Conservation (phyloP, 805 yeast species). For the Clavispora asparagi region DNA sequence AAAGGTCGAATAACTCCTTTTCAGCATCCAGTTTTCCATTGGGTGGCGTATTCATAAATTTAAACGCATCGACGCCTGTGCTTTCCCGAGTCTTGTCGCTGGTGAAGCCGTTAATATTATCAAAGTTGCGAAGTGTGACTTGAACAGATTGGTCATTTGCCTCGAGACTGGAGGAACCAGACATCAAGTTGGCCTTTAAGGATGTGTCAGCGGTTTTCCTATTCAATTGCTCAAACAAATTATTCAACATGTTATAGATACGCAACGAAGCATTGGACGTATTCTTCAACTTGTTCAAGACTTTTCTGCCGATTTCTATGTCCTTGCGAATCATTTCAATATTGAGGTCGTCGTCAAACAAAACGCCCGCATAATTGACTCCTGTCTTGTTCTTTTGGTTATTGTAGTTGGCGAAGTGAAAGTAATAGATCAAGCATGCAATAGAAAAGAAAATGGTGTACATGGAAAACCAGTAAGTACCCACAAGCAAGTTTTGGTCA, state of each 20-base stretch:
- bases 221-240: slow-evolving; percentile 74
- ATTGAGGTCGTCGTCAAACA: slow-evolving; percentile 41
- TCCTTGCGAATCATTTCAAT: slow-evolving; percentile 58
- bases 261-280: slow-evolving; percentile 74
- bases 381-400: slow-evolving; percentile 23
- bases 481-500: slow-evolving; percentile 62
- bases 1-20: slow-evolving; percentile 2
- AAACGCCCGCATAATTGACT: slow-evolving; percentile 39
- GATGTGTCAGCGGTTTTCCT: slow-evolving; percentile 56
- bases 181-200: slow-evolving; percentile 8
- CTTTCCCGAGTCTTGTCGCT: neutral
- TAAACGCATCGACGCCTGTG: neutral
- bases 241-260: slow-evolving; percentile 73
- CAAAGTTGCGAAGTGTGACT: slow-evolving; percentile 24
- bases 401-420: slow-evolving; percentile 45
- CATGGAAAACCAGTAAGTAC: slow-evolving; percentile 88
- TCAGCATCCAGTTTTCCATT: neutral
- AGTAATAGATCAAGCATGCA: slow-evolving; percentile 79
- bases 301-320: slow-evolving; percentile 77
- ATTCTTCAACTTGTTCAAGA: slow-evolving; percentile 64
- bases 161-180: slow-evolving; percentile 7
- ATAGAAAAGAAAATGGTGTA: slow-evolving; percentile 86
- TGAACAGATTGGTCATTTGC: slow-evolving; percentile 16
- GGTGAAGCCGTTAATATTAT: slow-evolving; percentile 22
- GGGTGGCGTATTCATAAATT: neutral